These are phyloP conservation scores for Verticillium zaregamsianum DNA, from an alignment of 2,329 filamentous ascomycete species.

Conservation along the genomic window DNA sequence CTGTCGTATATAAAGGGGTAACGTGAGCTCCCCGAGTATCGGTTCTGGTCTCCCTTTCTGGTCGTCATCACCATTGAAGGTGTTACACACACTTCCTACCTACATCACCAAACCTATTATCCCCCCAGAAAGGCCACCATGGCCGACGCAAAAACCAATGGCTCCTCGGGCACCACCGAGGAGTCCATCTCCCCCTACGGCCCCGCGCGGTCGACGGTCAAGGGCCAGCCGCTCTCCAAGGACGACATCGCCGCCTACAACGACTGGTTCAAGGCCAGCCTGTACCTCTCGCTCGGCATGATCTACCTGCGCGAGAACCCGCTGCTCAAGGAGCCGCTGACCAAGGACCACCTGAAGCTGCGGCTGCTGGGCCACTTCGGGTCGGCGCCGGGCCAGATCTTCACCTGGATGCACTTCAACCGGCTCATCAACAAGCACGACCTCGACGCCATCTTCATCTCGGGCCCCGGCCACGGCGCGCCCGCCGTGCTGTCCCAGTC, in stretches of 20 bases:
- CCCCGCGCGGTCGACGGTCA: conserved; percentile 59
- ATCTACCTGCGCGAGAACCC: conserved; percentile 74
- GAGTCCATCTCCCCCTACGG: conserved; percentile 63
- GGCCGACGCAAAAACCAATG: conserved; percentile 13
- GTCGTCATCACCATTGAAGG: not conserved
- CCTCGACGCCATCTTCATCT: conserved; percentile 68
- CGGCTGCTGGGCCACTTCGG: conserved; percentile 76
- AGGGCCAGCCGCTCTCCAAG: conserved; percentile 55
- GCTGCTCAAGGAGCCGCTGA: conserved; percentile 64
- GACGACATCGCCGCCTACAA: conserved; percentile 67
- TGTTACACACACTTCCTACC: not conserved
- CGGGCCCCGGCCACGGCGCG: conserved; percentile 73
- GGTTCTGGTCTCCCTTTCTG: not conserved
- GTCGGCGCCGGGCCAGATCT: conserved; percentile 74
- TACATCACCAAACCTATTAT: not conserved
- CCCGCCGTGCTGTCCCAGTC: conserved; percentile 72
- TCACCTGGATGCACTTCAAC: conserved; percentile 81
- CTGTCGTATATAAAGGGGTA: conserved; percentile 3
- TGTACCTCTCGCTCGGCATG: conserved; percentile 76
- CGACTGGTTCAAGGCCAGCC: conserved; percentile 69
- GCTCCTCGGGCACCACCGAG: conserved; percentile 24
- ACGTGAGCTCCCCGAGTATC: conserved; percentile 2
- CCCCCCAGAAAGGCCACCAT: conserved; percentile 17
- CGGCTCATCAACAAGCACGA: conserved; percentile 78
- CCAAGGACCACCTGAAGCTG: conserved; percentile 67